Base-by-base conservation (phyloP, 2,329 filamentous ascomycete species). In the Bertia moriformis region DNA sequence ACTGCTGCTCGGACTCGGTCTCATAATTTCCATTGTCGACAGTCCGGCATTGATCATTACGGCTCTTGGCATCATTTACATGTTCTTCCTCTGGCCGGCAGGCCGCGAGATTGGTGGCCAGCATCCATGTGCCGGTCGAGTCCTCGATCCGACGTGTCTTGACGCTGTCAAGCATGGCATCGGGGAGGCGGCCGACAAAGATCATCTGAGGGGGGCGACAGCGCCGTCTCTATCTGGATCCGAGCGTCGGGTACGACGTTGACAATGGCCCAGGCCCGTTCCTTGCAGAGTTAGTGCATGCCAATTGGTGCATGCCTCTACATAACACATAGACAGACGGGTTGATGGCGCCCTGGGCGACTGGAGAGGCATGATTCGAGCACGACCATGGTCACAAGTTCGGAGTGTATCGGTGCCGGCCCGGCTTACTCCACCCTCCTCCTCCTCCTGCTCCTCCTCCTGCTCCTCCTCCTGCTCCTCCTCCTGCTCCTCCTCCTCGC, bases 281-380 rank as follows among this genome's bases (percentile, higher is more conserved):
- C 63, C 46, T 72, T 74, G 7, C 67, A 68, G 19, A 58, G 53
- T n/a, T n/a, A n/a, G n/a, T n/a, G n/a, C n/a, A n/a, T n/a, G n/a
- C n/a, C n/a, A n/a, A n/a, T 55, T 95, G 88, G 49, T 91, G 75
- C 24, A 73, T 60, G 3, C 73, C 73, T 51, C 69, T 82, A 44
- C 86, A 77, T 51, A 98, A 86, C 56, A 95, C 88, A 47, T 87
- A 78, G 61, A 96, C 89, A 52, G 93, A 85, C 5, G 74, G 69
- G 0, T 82, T 83, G 37, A 93, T 71, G 17, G 75, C 76, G 33
- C 72, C 66, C 48, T 88, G 86, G 19, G 86, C 75, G 17, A 69
- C 69, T n/a, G 39, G 73, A 62, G 41, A 96, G 67, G 55, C 81
- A 85, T 7, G 71, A 67, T 17, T 70, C 62, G 46, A 96, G 72